Evolutionary conservation across 495 filamentous ascomycete species (phyloP), one percentile per base, ranked within the genome.

Genomic region (Podospora sp.): DNA sequence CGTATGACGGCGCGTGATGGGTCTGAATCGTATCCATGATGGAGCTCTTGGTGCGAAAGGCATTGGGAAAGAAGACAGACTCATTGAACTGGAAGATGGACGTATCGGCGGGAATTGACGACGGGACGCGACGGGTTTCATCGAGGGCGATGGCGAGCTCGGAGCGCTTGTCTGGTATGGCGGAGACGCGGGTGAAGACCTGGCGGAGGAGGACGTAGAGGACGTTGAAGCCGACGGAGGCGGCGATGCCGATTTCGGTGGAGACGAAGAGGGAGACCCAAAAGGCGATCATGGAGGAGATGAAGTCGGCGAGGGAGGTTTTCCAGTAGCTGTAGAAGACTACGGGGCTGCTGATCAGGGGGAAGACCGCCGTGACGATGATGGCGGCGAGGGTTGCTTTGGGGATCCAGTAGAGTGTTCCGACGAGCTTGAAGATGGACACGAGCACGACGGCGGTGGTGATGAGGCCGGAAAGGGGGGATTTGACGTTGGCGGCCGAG

Each of bases 401-500:
- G n/a, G 83, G 83, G 52, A 84, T 78, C 83, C 83, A 85, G 70
- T 80, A 85, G 0, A 85, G 73, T 0, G 80, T 80, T 16, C 76
- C 78, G 1, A 80, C 81, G 22, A 85, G 79, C 63, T 80, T 78
- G 63, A 80, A 84, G 50, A 84, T 79, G 51, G 77, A 82, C 21
- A 84, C 51, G 26, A 85, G 74, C 35, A 85, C 80, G 57, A 82
- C 79, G 52, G 77, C 80, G 0, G 79, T 79, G 3, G 82, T 83
- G 53, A 84, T 71, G 25, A 78, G 65, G 8, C 83, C 83, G 14
- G 78, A 80, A 0, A 85, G 74, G 8, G 83, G 83, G 49, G 79
- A 80, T 65, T 69, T 72, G 62, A 80, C 78, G 21, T 75, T 71
- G 63, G 75, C 79, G 56, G 77, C 77, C 36, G 82, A 83, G 69